Evolutionary conservation across 108 stramenopile species (phyloP), one percentile per base, ranked within the genome.

Genomic region (Skeletonema grethae): DNA sequence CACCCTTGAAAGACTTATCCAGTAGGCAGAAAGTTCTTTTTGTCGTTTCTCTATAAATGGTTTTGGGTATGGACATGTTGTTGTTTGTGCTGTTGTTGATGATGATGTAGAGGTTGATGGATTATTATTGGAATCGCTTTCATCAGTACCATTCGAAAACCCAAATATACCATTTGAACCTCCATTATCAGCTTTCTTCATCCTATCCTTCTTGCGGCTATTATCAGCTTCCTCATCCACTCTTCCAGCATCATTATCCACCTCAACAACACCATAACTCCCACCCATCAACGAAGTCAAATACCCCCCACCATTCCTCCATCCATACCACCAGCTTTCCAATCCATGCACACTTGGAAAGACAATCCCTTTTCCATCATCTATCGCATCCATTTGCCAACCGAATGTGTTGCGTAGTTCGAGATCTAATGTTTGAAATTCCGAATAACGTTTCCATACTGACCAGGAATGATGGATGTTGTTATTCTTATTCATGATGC

Each of bases 361-460:
- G 1, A 20, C 7, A 0, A 75, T 25, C 7, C 82, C 77, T 48
- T 38, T 20, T 2, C 76, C 76, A 31, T 82, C 74, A 57, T 77
- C 36, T 13, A 61, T 12, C 0, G 76, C 72, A 57, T 82, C 67
- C 72, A 82, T 82, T 30, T 79, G 77, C 82, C 82, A 82, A 1
- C 73, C 65, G n/a, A 65, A 71, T 2, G 32, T 38, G 1, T 58
- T 48, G 3, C 82, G 77, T 30, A 82, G 20, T 39, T 73, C 56
- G 2, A 24, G 48, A 30, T 82, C 82, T 0, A 82, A 18, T 0
- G 30, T 18, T 11, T 22, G 39, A 10, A 82, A 69, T 45, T 76
- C 77, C 7, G 82, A 79, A 18, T 74, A 82, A 38, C 82, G 65
- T 32, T 66, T 76, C 80, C 80, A 82, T 3, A 77, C 70, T 4